These are phyloP conservation scores for Aegilops speltoides DNA, from an alignment of 176 grass and related monocot genomes.

Conservation along the genomic window DNA sequence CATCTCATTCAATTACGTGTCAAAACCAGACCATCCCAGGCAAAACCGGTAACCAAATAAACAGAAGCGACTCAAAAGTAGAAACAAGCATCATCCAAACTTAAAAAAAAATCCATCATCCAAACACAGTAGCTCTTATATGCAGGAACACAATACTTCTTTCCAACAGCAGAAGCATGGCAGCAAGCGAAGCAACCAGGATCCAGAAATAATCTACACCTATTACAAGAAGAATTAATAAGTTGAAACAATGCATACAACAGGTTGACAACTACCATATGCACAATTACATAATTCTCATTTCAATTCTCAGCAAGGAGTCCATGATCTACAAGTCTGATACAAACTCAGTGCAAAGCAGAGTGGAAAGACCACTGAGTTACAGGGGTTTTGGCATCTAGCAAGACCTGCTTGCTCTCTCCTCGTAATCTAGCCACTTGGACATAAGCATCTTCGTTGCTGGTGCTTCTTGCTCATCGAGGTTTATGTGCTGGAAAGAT, in stretches of 20 bases:
- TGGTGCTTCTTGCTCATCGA: too few species aligned
- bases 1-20: too few species aligned
- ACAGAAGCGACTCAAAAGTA: not conserved
- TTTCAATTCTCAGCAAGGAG: too few species aligned
- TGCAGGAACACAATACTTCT: not conserved
- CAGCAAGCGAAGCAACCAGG: not conserved
- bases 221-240: not conserved
- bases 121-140: too few species aligned
- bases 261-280: not conserved
- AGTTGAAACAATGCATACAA: not conserved
- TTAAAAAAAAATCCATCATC: too few species aligned
- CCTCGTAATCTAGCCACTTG: not conserved
- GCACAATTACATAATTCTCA: not conserved
- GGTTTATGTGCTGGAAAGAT: too few species aligned
- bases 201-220: not conserved
- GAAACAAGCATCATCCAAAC: not conserved
- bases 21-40: too few species aligned
- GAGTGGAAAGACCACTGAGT: not conserved
- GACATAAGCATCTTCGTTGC: too few species aligned
- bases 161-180: too few species aligned
- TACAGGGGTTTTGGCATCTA: not conserved
- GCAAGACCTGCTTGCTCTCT: not conserved
- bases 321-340: constrained; percentile 31
- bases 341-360: constrained; percentile 17
- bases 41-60: too few species aligned